A percentile compares a stretch with the other conserved stretches of the same genome.
phyloP scores from a whole-genome alignment of 768 basidiomycete genomes.

The Leccinum sublutescens region DNA sequence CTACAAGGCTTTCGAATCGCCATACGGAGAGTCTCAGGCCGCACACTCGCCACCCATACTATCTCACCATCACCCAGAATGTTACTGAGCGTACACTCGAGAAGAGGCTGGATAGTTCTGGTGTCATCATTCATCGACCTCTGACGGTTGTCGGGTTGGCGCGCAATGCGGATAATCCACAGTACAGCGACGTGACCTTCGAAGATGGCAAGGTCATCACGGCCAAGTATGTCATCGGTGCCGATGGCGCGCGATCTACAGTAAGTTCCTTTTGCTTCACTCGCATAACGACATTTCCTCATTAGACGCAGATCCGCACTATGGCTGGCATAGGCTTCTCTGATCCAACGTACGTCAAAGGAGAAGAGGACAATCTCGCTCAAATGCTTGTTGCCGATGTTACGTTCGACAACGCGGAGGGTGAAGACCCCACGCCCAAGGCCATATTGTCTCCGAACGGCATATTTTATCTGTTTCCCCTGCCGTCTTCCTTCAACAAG shows the following conservation, averaged over 20 bases:
- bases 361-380: constrained; percentile 24
- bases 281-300: neutral
- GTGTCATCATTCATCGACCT: constrained; percentile 37
- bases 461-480: constrained; percentile 32
- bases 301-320: constrained; percentile 38
- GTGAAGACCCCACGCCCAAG: constrained; percentile 5
- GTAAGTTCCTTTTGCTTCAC: neutral
- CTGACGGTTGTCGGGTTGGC: constrained; percentile 29
- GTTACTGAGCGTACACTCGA: too few relatives aligned
- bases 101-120: constrained; percentile 6
- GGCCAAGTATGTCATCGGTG: too few relatives aligned
- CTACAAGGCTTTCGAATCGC: constrained; percentile 24
- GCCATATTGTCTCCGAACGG: constrained; percentile 29
- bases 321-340: constrained; percentile 41
- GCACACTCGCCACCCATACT: too few relatives aligned
- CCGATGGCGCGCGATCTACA: too few relatives aligned
- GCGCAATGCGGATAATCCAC: too few relatives aligned
- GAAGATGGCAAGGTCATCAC: too few relatives aligned
- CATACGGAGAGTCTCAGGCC: too few relatives aligned
- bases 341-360: constrained; percentile 38
- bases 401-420: constrained; percentile 25
- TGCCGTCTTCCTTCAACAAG: too few relatives aligned
- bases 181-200: too few relatives aligned
- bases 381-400: constrained; percentile 51
- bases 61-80: too few relatives aligned